These are phyloP conservation scores for Solanum pimpinellifolium DNA, from an alignment of 257 asterid genomes.

Conservation along the genomic window DNA sequence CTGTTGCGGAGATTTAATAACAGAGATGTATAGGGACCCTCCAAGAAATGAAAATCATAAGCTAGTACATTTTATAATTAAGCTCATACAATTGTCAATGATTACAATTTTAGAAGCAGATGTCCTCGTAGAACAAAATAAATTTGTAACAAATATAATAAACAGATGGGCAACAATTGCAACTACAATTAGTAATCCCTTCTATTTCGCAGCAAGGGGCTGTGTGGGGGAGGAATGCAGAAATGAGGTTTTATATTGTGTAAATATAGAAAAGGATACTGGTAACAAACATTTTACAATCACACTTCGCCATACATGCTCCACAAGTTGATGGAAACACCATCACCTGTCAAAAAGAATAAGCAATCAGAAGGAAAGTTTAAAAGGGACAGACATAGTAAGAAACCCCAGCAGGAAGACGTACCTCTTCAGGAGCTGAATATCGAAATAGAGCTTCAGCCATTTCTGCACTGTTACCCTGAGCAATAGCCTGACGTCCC, in stretches of 20 bases:
- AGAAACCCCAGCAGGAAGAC: background rate
- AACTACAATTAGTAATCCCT: background rate
- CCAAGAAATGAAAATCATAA: background rate
- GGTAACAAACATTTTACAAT: slow-evolving; percentile 83
- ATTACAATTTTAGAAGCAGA: background rate
- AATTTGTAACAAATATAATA: background rate
- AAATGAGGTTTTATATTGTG: background rate
- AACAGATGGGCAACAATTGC: background rate
- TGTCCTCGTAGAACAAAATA: background rate
- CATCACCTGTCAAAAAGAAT: slow-evolving; percentile 62
- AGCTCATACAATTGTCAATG: background rate
- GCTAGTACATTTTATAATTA: background rate
- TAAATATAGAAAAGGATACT: slow-evolving; percentile 56
- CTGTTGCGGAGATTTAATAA: background rate
- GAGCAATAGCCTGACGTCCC: slow-evolving; percentile 87
- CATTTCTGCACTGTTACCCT: slow-evolving; percentile 68
- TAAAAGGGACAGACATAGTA: background rate
- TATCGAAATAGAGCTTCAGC: slow-evolving; percentile 81
- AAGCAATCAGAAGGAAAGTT: background rate
- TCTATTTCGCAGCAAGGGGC: background rate
- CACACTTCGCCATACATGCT: slow-evolving; percentile 60
- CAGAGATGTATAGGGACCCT: background rate
- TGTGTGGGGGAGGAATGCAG: background rate
- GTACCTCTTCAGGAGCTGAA: slow-evolving; percentile 96
- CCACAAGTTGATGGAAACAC: slow-evolving; percentile 87